Conservation (phyloP, 495 filamentous ascomycete genomes). For the Aspergillus kassunensis region DNA sequence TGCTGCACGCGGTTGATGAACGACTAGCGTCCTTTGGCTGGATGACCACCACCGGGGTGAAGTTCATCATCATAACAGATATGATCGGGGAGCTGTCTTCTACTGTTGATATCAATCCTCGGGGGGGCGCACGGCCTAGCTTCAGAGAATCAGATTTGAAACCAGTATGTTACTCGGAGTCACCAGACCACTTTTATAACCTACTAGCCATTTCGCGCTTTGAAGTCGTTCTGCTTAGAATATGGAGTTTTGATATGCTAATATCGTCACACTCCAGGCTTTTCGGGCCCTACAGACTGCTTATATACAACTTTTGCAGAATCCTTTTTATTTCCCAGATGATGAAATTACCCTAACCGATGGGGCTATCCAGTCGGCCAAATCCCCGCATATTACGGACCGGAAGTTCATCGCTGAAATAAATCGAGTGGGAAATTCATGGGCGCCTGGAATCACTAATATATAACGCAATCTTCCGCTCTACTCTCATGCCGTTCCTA, state of each 20-base stretch:
- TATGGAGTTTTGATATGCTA: not conserved
- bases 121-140: conserved; percentile 45
- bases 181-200: not conserved
- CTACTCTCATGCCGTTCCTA: not conserved
- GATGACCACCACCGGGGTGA: conserved; percentile 94
- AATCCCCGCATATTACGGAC: conserved; percentile 69
- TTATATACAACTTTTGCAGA: conserved; percentile 84
- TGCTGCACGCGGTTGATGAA: conserved; percentile 91
- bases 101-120: conserved; percentile 21
- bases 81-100: conserved; percentile 58
- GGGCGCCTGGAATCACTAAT: conserved; percentile 41
- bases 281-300: conserved; percentile 88
- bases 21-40: conserved; percentile 88
- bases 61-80: conserved; percentile 84
- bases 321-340: conserved; percentile 92
- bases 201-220: no score
- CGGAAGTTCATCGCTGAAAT: conserved; percentile 78
- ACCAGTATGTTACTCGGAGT: conserved; percentile 48
- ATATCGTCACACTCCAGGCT: conserved; percentile 48
- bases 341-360: conserved; percentile 58
- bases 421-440: conserved; percentile 72
- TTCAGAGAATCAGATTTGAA: conserved; percentile 81
- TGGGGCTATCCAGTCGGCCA: conserved; percentile 26
- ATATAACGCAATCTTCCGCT: conserved; percentile 15
- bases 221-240: no score